Evolutionary conservation across 1,139 yeast species (phyloP), one percentile per base, ranked within the genome.

Genomic region (Lodderomyces orthopsilosis): DNA sequence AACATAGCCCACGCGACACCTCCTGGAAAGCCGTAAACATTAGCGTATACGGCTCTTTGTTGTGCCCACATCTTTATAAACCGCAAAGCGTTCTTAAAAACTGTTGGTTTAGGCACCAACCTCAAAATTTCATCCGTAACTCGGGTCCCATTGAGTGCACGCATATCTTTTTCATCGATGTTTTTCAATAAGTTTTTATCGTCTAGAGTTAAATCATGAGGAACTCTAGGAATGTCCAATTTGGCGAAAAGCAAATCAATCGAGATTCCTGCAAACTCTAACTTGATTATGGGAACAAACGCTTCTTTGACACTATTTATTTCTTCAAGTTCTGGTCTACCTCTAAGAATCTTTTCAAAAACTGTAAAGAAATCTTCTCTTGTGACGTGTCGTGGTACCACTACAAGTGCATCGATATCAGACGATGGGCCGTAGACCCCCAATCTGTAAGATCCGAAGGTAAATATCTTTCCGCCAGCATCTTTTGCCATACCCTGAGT

Each of bases 1-100:
- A 93, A 65, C 98, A 93, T 93, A 1, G 98, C 99, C 98, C 98
- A 93, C 0, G 98, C 98, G 28, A 93, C 98, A 63, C 99, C 99
- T 54, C 99, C 99, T 0, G 98, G 98, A 64, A 93, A 93, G 0
- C 98, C 98, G 74, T 85, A 89, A 39, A 93, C 85, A 58, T 93
- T 93, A 4, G 88, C 98, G 63, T 93, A 93, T 14, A 93, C 79
- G 0, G 97, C 98, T 45, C 98, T 75, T 55, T 90, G 80, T 59
- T 90, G 94, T 0, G 99, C 98, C 98, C 99, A 93, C 59, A 93
- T 72, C 62, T 93, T 93, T 46, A 93, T 86, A 19, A 96, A 93
- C 50, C 99, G 70, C 46, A 93, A 70, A 1, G 98, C 96, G 56
- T 90, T 93, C 58, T 90, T 89, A 68, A 93, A 93, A 1, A 89